Conservation (phyloP, 345 rosid genomes). For the Isatis tinctoria region DNA sequence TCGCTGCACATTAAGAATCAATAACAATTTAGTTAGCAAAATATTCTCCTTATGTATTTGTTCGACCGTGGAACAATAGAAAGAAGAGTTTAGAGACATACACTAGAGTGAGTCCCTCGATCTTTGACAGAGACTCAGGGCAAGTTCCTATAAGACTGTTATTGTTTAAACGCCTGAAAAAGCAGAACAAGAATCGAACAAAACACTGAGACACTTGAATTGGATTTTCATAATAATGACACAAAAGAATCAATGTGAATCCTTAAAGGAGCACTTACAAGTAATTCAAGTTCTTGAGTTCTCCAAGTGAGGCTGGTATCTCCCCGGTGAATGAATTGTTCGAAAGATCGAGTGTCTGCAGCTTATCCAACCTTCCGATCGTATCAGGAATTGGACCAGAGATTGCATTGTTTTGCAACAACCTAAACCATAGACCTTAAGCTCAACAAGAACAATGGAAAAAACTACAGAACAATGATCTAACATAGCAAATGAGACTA, state of each 20-base stretch:
- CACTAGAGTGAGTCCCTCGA: conserved; percentile 87
- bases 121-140: conserved; percentile 76
- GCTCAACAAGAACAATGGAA: not conserved
- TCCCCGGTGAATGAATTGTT: conserved; percentile 72
- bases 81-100: conserved; percentile 36
- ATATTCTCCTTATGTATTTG: not conserved
- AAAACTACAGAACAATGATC: not conserved
- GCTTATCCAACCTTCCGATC: conserved; percentile 84
- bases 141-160: conserved; percentile 81
- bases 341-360: conserved; percentile 90
- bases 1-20: conserved; percentile 52
- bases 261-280: conserved; percentile 45
- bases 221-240: not conserved
- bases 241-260: not conserved
- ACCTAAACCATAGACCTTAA: conserved; percentile 42
- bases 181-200: not conserved
- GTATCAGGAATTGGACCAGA: conserved; percentile 74
- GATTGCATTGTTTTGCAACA: conserved; percentile 93
- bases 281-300: conserved; percentile 74
- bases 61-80: not conserved
- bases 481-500: conserved; percentile 9
- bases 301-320: conserved; percentile 75
- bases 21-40: not conserved
- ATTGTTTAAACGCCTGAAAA: conserved; percentile 88
- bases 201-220: conserved; percentile 5